Evolutionary conservation across 2,329 filamentous ascomycete species (phyloP).

Genomic region (Colletotrichum karsti): DNA sequence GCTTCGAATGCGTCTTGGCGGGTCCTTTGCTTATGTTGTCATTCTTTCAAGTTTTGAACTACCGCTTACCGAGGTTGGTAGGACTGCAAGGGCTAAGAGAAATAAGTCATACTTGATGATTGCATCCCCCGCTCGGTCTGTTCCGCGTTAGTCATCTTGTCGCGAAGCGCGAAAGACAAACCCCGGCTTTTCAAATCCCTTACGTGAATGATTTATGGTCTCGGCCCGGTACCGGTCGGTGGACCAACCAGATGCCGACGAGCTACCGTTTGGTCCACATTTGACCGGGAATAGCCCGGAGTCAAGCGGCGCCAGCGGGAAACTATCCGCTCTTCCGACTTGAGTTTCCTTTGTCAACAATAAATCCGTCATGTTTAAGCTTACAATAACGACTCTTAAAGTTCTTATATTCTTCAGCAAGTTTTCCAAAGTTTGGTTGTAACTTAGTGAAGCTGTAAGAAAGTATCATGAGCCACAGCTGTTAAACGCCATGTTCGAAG

Average conservation of each 20-base stretch:
- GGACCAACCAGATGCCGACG: constrained; percentile 17
- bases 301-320: not conserved
- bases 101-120: not conserved
- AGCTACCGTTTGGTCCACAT: not conserved
- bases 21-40: not conserved
- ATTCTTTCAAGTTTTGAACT: not conserved
- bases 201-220: not conserved
- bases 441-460: too few species aligned
- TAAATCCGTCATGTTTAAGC: not conserved
- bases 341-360: not conserved
- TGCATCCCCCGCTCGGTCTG: not conserved
- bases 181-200: not conserved
- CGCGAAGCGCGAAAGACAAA: not conserved
- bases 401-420: too few species aligned
- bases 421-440: too few species aligned
- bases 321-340: not conserved
- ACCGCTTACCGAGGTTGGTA: not conserved
- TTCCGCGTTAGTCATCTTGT: not conserved
- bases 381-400: too few species aligned
- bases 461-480: too few species aligned
- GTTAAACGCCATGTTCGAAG: too few species aligned
- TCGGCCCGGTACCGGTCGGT: constrained; percentile 18
- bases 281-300: constrained; percentile 12
- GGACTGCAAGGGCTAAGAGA: not conserved
- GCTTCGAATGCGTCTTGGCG: not conserved